Evolutionary conservation across 2,329 filamentous ascomycete species (phyloP), one percentile per base, ranked within the genome.

Genomic region (Colletotrichum nymphaeae): DNA sequence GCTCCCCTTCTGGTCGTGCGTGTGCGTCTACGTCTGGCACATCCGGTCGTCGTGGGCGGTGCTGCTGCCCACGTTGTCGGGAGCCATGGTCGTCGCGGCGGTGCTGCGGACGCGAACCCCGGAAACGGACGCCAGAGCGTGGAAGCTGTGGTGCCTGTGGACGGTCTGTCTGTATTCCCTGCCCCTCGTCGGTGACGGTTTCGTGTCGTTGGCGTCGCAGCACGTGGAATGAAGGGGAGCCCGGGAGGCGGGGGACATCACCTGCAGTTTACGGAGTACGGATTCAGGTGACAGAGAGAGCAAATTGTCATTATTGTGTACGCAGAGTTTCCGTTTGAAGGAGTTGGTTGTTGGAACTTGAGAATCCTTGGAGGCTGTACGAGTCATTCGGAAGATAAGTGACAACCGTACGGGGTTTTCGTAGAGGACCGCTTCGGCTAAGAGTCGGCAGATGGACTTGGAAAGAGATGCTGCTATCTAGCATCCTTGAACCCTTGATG

Each of bases 131-230:
- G 59, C 66, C 8, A 30, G 59, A 32, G 66, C 70, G 28, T 73
- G 70, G 70, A 69, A 67, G 66, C 26, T 73, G 26, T 73, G 70
- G 70, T 73, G 70, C 59, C 66, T 73, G 66, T 69, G 70, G 70
- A 73, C 70, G 37, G 53, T 73, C 24, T 73, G 66, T 14, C 70
- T 73, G 26, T 73, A 73, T 46, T 58, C 59, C 58, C 59, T 73
- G 12, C 70, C 70, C 59, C 59, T 73, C 24, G 53, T 69, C 70
- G 66, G 70, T 55, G 58, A 69, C 70, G 70, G 66, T 64, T 73
- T 73, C 66, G 70, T 35, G 66, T 56, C 70, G 70, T 60, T 69
- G 53, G 24, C 35, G 55, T 37, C 19, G 42, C 66, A 69, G 42
- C 66, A 69, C 55, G 66, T 69, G 53, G 59, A 30, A 59, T 42